Evolutionary conservation across 2,329 filamentous ascomycete genomes (phyloP).

Genomic region (Aspergillus chevalieri): DNA sequence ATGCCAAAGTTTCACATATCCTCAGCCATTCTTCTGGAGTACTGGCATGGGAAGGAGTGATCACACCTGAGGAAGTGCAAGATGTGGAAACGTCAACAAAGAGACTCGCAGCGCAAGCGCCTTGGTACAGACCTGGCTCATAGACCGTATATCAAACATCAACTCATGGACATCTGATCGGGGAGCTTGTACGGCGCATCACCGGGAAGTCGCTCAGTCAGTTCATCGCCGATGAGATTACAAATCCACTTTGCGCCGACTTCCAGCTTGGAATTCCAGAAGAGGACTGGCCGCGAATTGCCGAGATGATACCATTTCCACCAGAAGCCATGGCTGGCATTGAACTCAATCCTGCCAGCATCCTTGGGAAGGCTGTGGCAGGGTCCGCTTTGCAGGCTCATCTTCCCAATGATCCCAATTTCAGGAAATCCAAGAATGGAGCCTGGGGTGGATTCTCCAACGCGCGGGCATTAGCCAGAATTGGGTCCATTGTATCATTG

Average conservation of each 20-base stretch:
- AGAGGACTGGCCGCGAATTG: neutral
- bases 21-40: constrained; percentile 17
- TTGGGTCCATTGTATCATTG: neutral
- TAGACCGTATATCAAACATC: constrained; percentile 33
- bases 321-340: neutral
- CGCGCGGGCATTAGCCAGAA: neutral
- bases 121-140: constrained; percentile 38
- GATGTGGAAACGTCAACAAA: constrained; percentile 22
- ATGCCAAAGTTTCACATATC: constrained; percentile 20
- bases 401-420: neutral
- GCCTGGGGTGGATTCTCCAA: neutral
- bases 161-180: neutral
- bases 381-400: neutral
- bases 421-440: neutral
- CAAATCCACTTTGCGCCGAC: neutral
- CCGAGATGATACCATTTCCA: neutral
- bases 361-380: neutral
- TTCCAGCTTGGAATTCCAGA: neutral
- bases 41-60: constrained; percentile 20
- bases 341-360: neutral
- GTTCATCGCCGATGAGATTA: neutral
- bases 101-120: constrained; percentile 32
- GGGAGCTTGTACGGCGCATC: neutral
- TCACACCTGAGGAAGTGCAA: constrained; percentile 27
- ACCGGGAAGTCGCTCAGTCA: neutral